Evolutionary conservation across 139 green algal species (phyloP).

Genomic region (Chlorella sp.): DNA sequence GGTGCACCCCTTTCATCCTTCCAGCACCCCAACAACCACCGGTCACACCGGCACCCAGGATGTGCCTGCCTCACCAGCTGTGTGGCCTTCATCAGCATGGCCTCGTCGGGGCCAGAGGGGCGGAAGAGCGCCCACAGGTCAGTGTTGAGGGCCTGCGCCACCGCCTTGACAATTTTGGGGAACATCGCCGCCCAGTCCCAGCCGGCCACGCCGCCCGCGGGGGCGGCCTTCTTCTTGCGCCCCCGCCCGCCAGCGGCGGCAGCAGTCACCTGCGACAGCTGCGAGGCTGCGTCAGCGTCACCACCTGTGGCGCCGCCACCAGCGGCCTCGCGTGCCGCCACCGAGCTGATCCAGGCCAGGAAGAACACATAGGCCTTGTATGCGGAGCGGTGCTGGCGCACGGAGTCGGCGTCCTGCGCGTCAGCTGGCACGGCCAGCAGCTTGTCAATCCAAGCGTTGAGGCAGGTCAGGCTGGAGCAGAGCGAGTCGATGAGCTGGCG

Average conservation of each 20-base stretch:
- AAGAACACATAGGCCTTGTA: slow-evolving; percentile 81
- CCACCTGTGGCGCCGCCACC: background rate
- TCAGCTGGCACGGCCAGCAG: slow-evolving; percentile 39
- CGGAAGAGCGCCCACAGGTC: slow-evolving; percentile 74
- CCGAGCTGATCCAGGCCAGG: slow-evolving; percentile 58
- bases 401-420: background rate
- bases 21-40: background rate
- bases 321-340: slow-evolving; percentile 50
- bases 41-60: background rate
- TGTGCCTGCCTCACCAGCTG: slow-evolving; percentile 45
- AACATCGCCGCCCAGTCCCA: slow-evolving; percentile 73
- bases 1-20: background rate
- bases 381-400: slow-evolving; percentile 57
- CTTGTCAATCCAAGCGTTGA: slow-evolving; percentile 57
- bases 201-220: slow-evolving; percentile 7
- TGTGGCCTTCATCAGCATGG: slow-evolving; percentile 51
- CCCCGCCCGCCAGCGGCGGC: background rate
- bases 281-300: slow-evolving; percentile 1
- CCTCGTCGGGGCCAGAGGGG: slow-evolving; percentile 56
- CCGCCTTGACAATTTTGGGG: slow-evolving; percentile 53
- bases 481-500: slow-evolving; percentile 62
- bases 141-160: slow-evolving; percentile 53
- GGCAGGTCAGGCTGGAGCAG: slow-evolving; percentile 68
- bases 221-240: slow-evolving; percentile 48
- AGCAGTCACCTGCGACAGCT: background rate